Percentiles rank a stretch among this genome's conserved stretches.
Evolutionary conservation across 768 basidiomycete genomes (phyloP).

Genomic region (Russula brevipes): DNA sequence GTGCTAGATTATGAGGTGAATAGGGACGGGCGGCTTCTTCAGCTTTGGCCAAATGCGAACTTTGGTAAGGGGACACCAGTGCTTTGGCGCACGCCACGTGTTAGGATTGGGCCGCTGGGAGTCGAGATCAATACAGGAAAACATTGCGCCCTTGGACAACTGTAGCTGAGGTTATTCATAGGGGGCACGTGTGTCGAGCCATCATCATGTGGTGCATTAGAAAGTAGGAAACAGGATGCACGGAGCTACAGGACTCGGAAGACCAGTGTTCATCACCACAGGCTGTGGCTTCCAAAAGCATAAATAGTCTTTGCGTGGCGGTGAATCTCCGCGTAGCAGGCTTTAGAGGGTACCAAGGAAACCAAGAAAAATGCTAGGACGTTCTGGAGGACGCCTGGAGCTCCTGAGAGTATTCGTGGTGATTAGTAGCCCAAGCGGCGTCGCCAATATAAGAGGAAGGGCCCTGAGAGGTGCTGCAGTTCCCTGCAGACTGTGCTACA

Average conservation of each 20-base stretch:
- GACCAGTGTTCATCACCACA: neutral
- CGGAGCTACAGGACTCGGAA: neutral
- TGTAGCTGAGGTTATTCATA: neutral
- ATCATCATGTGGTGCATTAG: neutral
- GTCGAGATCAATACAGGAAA: no score
- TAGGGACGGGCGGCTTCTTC: neutral
- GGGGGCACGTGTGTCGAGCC: neutral
- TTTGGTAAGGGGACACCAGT: neutral
- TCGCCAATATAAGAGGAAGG: neutral
- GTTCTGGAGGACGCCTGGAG: neutral
- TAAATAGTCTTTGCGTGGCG: neutral
- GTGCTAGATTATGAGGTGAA: neutral
- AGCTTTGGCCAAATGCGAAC: neutral
- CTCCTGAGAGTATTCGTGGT: neutral
- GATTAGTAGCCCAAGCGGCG: conserved; percentile 6
- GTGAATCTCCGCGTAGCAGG: neutral
- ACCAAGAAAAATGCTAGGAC: neutral
- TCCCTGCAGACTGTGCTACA: neutral
- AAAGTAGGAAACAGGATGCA: no score
- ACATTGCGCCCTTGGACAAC: neutral
- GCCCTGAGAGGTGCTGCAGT: neutral
- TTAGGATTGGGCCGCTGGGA: no score
- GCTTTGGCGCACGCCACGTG: conserved; percentile 8
- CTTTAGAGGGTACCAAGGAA: neutral
- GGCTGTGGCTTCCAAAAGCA: neutral